phyloP scores from a whole-genome alignment of 1,284 basidiomycete species.

The Exsudoporus floridanus region DNA sequence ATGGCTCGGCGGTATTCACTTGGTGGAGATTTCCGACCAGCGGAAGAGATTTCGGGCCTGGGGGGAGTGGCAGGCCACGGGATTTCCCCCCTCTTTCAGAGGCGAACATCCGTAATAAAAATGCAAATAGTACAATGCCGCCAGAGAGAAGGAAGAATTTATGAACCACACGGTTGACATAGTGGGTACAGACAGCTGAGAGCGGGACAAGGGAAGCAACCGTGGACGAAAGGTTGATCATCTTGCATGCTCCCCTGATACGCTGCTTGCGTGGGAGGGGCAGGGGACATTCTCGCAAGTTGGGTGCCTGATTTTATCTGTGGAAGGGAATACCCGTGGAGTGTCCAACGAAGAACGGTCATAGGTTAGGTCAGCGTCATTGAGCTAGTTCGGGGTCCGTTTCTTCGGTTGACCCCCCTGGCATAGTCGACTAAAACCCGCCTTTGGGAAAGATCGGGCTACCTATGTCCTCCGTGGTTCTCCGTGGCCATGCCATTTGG shows the following conservation, averaged over 20 bases:
- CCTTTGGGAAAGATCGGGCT: background rate
- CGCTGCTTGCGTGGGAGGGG: conserved; percentile 4
- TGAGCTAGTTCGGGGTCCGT: background rate
- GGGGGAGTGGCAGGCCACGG: conserved; percentile 15
- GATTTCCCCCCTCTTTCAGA: background rate
- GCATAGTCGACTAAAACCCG: background rate
- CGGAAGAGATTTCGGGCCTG: conserved; percentile 25
- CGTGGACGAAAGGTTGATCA: background rate
- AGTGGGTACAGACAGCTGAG: background rate
- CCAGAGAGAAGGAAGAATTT: background rate
- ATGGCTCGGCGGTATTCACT: conserved; percentile 20
- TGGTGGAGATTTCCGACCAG: conserved; percentile 23
- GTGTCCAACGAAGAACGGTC: background rate
- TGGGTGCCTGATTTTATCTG: conserved; percentile 8
- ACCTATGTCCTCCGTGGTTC: background rate
- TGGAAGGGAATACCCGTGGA: background rate
- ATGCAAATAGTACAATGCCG: background rate
- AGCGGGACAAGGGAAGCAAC: conserved; percentile 8
- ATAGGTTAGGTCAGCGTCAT: conserved; percentile 1
- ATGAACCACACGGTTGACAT: background rate
- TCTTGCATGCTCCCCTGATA: background rate
- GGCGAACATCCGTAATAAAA: conserved; percentile 6
- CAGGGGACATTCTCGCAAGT: too few relatives aligned
- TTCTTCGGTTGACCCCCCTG: background rate
- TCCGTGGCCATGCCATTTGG: background rate